A percentile compares a stretch with the other conserved stretches of the same genome.
These are phyloP conservation scores for Ustilago shanxiensis DNA, from an alignment of 1,284 basidiomycete genomes.

Conservation along the genomic window DNA sequence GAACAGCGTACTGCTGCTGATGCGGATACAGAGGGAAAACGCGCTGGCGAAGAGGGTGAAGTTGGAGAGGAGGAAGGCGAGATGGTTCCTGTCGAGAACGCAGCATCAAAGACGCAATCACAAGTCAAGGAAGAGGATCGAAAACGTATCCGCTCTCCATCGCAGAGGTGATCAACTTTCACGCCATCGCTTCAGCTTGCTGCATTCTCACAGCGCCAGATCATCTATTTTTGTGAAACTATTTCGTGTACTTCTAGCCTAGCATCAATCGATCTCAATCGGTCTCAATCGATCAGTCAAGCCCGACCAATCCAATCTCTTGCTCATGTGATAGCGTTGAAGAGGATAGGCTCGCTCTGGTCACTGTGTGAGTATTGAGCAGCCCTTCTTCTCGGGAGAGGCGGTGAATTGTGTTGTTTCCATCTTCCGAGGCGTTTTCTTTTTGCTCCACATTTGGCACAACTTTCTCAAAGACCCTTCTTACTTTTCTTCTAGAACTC, in stretches of 20 bases:
- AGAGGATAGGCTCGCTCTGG: not conserved
- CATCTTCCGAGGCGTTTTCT: constrained; percentile 23
- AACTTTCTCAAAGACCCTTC: constrained; percentile 7
- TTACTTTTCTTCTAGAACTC: not conserved
- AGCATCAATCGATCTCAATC: not conserved
- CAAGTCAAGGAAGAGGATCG: constrained; percentile 44
- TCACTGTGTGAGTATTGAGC: not conserved
- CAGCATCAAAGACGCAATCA: constrained; percentile 11
- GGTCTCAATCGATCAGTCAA: too few species aligned
- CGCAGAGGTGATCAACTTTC: constrained; percentile 7
- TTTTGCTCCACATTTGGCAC: constrained; percentile 28
- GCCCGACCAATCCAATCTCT: not conserved
- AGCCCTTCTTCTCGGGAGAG: not conserved
- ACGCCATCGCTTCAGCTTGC: not conserved
- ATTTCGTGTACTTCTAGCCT: constrained; percentile 24
- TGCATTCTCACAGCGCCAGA: not conserved
- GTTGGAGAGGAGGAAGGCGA: constrained; percentile 40
- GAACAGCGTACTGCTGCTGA: constrained; percentile 35
- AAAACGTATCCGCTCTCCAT: constrained; percentile 49
- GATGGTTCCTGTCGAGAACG: constrained; percentile 24
- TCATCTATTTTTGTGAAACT: not conserved
- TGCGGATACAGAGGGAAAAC: constrained; percentile 15
- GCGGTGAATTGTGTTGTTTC: constrained; percentile 6
- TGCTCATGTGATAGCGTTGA: not conserved
- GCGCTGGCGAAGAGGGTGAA: constrained; percentile 39